Base-by-base conservation (phyloP, 2,329 filamentous ascomycete genomes). In the Fusarium sp. region DNA sequence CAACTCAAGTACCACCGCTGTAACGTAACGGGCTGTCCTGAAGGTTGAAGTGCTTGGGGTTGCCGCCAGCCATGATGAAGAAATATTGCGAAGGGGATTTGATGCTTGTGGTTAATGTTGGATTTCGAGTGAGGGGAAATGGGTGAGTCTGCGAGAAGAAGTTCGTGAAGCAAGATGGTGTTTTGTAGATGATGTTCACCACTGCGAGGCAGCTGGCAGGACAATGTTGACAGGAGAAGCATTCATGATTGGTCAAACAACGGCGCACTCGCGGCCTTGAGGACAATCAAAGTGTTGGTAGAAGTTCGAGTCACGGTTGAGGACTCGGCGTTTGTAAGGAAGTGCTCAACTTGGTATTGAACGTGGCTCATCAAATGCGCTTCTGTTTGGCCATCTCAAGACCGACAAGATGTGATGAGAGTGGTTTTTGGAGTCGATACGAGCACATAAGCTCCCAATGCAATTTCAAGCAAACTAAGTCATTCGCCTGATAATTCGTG, bases 11-110 rank as follows among this genome's bases (percentile, higher is more conserved):
- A 33, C n/a, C 41, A 20, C 10, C 27, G 11, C 56, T 64, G 31
- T n/a, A 78, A 81, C 81, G 76, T 74, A 82, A 83, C 82, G 76
- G 73, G 72, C 79, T 77, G 67, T 83, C 81, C 65, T 81, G 80
- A 57, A 84, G 67, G 65, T 86, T 85, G 64, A 79, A 76, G 71
- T 86, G 84, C 67, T 80, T 84, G n/a, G 74, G 67, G 63, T 86
- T 87, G 64, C 77, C 80, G 29, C 77, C 79, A 64, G 83, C 80
- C 80, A 82, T 85, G 50, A 69, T 76, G 70, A 67, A 39, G 14
- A 16, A 56, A 18, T 31, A 43, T 43, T 24, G 27, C 18, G 33
- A 29, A 62, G n/a, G 41, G n/a, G 18, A 7, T 27, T 41, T 27
- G 20, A n/a, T 50, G 54, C 31, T 20, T 14, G 41, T 13, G 20